Percentiles rank a stretch among this genome's conserved stretches.
Conservation (phyloP, 1,284 basidiomycete species). For the Bjerkandera adusta region DNA sequence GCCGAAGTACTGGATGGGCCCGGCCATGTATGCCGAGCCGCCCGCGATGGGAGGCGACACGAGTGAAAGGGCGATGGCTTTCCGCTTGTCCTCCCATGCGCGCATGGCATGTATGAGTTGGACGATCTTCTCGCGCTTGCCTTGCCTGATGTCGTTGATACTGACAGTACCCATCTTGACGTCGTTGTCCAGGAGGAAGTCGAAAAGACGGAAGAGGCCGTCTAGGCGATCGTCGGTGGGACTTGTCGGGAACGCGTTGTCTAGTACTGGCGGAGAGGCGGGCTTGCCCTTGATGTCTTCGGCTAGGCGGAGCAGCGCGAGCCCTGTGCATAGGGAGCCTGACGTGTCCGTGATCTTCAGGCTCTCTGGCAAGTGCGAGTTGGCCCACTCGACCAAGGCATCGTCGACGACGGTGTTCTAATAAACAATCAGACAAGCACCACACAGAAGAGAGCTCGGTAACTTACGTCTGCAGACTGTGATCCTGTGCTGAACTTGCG, state of each 20-base stretch:
- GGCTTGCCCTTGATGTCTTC: slow-evolving; percentile 74
- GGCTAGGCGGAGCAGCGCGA: slow-evolving; percentile 73
- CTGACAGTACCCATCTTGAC: slow-evolving; percentile 87
- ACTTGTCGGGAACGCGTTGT: slow-evolving; percentile 73
- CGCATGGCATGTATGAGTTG: slow-evolving; percentile 76
- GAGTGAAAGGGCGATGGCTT: slow-evolving; percentile 50
- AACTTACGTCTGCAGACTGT: slow-evolving; percentile 13
- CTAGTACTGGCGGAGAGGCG: slow-evolving; percentile 66
- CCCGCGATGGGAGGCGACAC: slow-evolving; percentile 34
- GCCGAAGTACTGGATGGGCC: slow-evolving; percentile 19
- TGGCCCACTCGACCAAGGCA: slow-evolving; percentile 82
- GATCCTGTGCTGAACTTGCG: slow-evolving; percentile 28
- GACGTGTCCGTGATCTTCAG: slow-evolving; percentile 59
- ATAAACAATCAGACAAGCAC: slow-evolving; percentile 17
- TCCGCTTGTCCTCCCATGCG: slow-evolving; percentile 74
- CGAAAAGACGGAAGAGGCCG: slow-evolving; percentile 85
- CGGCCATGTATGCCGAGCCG: slow-evolving; percentile 25
- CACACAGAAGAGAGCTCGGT: slow-evolving; percentile 13
- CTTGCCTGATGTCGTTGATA: slow-evolving; percentile 85
- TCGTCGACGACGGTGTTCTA: slow-evolving; percentile 40
- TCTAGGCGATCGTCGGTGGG: slow-evolving; percentile 79
- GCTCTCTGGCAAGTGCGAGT: slow-evolving; percentile 69
- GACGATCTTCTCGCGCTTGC: slow-evolving; percentile 75
- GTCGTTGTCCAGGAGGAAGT: slow-evolving; percentile 86
- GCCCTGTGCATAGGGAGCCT: slow-evolving; percentile 57